A percentile compares a stretch with the other conserved stretches of the same genome.
phyloP scores from a whole-genome alignment of 2,329 filamentous ascomycete genomes.

The Penicillium concentricum region DNA sequence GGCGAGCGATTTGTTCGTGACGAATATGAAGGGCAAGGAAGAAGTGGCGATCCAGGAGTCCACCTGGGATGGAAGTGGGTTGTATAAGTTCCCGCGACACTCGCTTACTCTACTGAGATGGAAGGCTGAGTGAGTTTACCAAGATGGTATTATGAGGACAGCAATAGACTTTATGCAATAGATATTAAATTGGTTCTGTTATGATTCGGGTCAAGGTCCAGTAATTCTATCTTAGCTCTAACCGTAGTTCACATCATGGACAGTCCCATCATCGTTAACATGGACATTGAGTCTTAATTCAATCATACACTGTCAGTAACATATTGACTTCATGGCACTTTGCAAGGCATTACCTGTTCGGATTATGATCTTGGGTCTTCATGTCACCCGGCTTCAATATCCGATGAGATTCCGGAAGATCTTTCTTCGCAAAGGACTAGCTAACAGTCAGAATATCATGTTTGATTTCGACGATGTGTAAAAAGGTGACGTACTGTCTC shows the following conservation, averaged over 20 bases:
- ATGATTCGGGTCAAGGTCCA: neutral
- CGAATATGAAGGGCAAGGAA: constrained; percentile 63
- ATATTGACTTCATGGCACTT: neutral
- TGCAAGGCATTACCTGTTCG: constrained; percentile 38
- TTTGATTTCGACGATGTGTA: neutral
- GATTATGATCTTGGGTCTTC: constrained; percentile 43
- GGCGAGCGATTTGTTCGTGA: constrained; percentile 56
- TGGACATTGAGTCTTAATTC: constrained; percentile 44
- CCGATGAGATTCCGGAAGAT: constrained; percentile 46
- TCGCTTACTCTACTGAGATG: constrained; percentile 67
- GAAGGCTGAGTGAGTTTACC: constrained; percentile 36
- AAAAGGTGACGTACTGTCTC: constrained; percentile 29
- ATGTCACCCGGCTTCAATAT: constrained; percentile 42
- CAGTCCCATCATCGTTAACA: constrained; percentile 43
- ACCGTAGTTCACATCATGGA: constrained; percentile 45
- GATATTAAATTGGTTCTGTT: neutral
- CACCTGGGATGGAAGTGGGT: constrained; percentile 62
- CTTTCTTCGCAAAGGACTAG: constrained; percentile 48
- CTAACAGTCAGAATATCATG: neutral
- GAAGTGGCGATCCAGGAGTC: constrained; percentile 61
- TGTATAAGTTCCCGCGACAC: constrained; percentile 66
- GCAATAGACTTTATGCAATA: neutral
- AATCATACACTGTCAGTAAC: constrained; percentile 1
- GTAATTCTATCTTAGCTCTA: constrained; percentile 13
- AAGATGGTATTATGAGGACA: neutral